phyloP scores from a whole-genome alignment of 768 basidiomycete genomes.

The Boletus coccyginus region DNA sequence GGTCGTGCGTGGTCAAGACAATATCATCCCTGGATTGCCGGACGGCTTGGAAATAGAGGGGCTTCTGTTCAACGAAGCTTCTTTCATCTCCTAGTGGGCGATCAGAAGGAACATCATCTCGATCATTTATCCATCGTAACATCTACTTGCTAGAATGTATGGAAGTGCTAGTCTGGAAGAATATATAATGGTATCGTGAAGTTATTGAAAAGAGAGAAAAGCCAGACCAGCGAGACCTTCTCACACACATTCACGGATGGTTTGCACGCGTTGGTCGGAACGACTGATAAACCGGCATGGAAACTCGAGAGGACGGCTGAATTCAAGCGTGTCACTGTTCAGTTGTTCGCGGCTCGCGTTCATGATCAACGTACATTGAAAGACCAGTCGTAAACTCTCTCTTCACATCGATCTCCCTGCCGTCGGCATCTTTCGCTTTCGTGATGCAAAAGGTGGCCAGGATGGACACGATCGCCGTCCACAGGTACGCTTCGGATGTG shows the following conservation, averaged over 20 bases:
- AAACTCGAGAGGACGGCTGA: conserved; percentile 22
- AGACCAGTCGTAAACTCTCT: conserved; percentile 23
- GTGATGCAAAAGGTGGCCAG: conserved; percentile 21
- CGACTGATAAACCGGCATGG: conserved; percentile 22
- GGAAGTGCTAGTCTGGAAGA: neutral
- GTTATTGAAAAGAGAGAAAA: neutral
- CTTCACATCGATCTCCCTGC: conserved; percentile 21
- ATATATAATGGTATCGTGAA: neutral
- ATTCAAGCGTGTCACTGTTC: too few species aligned
- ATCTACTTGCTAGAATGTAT: conserved; percentile 12
- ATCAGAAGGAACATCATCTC: neutral
- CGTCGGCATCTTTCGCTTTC: conserved; percentile 21
- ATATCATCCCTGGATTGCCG: conserved; percentile 39
- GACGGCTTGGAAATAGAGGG: conserved; percentile 56
- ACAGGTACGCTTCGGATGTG: conserved; percentile 20
- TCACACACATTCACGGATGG: conserved; percentile 5
- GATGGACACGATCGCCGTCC: conserved; percentile 21
- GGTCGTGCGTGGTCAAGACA: conserved; percentile 42
- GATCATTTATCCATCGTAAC: neutral
- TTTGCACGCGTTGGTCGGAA: conserved; percentile 3
- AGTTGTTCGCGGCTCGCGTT: too few species aligned
- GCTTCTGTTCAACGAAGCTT: conserved; percentile 80
- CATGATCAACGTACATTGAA: conserved; percentile 10
- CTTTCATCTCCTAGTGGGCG: conserved; percentile 67
- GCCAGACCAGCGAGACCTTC: too few species aligned